phyloP scores from a whole-genome alignment of 441 rosid species.

The Theobroma grandiflorum region DNA sequence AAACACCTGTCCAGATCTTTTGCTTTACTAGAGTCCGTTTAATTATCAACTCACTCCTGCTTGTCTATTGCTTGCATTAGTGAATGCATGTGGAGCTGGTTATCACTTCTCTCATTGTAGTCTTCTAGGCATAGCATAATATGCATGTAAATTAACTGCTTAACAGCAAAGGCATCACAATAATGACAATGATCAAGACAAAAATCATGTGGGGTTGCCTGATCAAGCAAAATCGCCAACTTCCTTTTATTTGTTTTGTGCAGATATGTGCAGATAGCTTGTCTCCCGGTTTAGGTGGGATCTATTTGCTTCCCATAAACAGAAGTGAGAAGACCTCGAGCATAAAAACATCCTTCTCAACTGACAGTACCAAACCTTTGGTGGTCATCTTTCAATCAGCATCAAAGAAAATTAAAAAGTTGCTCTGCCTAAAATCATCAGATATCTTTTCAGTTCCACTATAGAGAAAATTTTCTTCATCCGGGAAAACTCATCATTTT shows the following conservation, averaged over 20 bases:
- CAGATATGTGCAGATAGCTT: not conserved
- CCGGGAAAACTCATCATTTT: not conserved
- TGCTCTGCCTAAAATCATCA: not conserved
- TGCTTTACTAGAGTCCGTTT: not conserved
- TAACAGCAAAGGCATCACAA: slow-evolving; percentile 6
- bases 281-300: slow-evolving; percentile 14
- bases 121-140: not conserved
- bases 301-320: not conserved
- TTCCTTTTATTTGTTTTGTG: not conserved
- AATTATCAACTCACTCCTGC: not conserved
- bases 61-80: not conserved
- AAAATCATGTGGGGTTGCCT: slow-evolving; percentile 38
- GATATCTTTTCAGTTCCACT: not conserved
- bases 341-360: not conserved
- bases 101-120: not conserved
- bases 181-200: slow-evolving; percentile 30
- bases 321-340: not conserved
- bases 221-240: not conserved
- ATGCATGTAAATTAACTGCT: not conserved
- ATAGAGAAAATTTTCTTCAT: not conserved
- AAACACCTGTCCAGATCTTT: slow-evolving; percentile 11
- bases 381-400: slow-evolving; percentile 1
- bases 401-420: not conserved
- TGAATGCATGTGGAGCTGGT: slow-evolving; percentile 28
- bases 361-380: not conserved